These are phyloP conservation scores for Penicillium polonicum DNA, from an alignment of 2,329 filamentous ascomycete species.

Conservation along the genomic window DNA sequence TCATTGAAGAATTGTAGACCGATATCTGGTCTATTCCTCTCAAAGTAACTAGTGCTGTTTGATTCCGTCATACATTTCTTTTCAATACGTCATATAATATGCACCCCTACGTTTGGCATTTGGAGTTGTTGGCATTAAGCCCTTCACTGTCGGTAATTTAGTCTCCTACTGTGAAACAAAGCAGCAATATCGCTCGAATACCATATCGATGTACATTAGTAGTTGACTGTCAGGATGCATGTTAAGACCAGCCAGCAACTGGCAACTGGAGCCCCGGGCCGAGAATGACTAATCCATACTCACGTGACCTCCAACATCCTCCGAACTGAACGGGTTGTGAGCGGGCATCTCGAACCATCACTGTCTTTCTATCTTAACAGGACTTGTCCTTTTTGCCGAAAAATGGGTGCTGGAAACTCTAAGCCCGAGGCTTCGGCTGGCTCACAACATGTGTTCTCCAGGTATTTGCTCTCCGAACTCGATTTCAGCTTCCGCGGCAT, in stretches of 20 bases:
- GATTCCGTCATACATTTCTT: background rate
- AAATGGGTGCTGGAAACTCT: conserved; percentile 63
- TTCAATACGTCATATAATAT: background rate
- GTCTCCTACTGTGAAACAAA: background rate
- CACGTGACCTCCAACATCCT: conserved; percentile 14
- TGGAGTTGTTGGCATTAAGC: background rate
- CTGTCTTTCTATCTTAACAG: conserved; percentile 7
- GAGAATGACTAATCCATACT: background rate
- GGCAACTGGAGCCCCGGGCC: background rate
- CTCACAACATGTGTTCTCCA: conserved; percentile 61
- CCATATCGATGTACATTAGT: background rate
- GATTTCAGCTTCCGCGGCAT: conserved; percentile 8
- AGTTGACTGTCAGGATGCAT: background rate
- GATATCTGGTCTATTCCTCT: too few species aligned
- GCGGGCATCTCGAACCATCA: conserved; percentile 9
- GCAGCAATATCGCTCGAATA: background rate
- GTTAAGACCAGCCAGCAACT: background rate
- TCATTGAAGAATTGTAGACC: background rate
- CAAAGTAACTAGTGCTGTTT: background rate
- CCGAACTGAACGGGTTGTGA: conserved; percentile 11
- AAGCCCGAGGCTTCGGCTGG: conserved; percentile 54
- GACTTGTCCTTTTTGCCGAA: conserved; percentile 6
- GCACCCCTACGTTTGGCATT: background rate
- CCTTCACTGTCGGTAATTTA: too few species aligned
- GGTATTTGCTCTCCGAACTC: conserved; percentile 41